Conservation (phyloP, 306 rosid genomes). For the Albizia julibrissin region DNA sequence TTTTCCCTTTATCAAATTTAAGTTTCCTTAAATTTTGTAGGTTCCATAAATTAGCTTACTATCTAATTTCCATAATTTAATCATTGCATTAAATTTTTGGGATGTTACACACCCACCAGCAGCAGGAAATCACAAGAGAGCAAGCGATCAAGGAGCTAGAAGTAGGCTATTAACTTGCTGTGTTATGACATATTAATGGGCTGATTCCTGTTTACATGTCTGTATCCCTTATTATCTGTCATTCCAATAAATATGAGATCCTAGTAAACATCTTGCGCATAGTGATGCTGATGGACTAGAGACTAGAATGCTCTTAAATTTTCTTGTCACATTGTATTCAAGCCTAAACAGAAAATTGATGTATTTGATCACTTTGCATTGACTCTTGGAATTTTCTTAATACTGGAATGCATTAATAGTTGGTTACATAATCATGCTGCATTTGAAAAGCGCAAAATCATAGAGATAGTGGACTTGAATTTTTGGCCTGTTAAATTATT, state of each 20-base stretch:
- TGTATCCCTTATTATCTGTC: not conserved
- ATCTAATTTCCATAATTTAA: no score
- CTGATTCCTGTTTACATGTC: not conserved
- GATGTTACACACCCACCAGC: slow-evolving; percentile 72
- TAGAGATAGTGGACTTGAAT: not conserved
- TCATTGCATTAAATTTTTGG: slow-evolving; percentile 71
- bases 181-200: not conserved
- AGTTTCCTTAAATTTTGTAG: no score
- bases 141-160: slow-evolving; percentile 69
- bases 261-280: not conserved
- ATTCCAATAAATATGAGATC: not conserved
- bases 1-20: no score
- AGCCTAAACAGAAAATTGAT: not conserved
- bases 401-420: not conserved
- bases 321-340: not conserved
- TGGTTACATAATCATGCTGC: not conserved
- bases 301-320: not conserved
- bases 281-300: not conserved
- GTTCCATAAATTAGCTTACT: no score
- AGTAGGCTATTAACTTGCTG: slow-evolving; percentile 44
- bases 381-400: not conserved
- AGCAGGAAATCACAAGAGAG: slow-evolving; percentile 63
- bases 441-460: not conserved
- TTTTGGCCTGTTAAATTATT: slow-evolving; percentile 9
- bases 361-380: not conserved